A percentile compares a stretch with the other conserved stretches of the same genome.
These are phyloP conservation scores for Nissolia schottii DNA, from an alignment of 306 rosid species.

Conservation along the genomic window DNA sequence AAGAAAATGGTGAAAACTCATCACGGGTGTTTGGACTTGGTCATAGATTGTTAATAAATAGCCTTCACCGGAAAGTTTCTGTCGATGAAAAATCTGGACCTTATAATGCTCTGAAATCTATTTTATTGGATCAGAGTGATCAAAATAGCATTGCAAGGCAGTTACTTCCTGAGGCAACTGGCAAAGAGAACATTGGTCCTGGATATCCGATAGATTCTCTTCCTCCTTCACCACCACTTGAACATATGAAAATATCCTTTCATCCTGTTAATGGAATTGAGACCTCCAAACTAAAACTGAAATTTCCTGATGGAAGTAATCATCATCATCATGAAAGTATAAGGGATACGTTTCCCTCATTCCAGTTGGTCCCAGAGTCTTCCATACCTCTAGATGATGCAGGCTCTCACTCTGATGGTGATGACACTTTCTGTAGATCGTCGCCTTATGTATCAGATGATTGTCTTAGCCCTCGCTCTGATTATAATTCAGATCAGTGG, in stretches of 20 bases:
- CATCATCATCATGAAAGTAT: slow-evolving; percentile 49
- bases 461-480: slow-evolving; percentile 62
- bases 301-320: slow-evolving; percentile 71
- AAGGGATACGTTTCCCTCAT: slow-evolving; percentile 72
- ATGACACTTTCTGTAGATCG: slow-evolving; percentile 94
- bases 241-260: slow-evolving; percentile 93
- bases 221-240: slow-evolving; percentile 93
- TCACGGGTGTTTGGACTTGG: slow-evolving; percentile 66
- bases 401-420: slow-evolving; percentile 63
- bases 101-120: slow-evolving; percentile 39
- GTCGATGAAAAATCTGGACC: slow-evolving; percentile 45
- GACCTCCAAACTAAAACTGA: slow-evolving; percentile 64
- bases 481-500: slow-evolving; percentile 81
- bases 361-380: slow-evolving; percentile 80
- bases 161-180: slow-evolving; percentile 34
- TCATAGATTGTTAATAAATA: slow-evolving; percentile 63
- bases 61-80: slow-evolving; percentile 57
- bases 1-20: slow-evolving; percentile 44
- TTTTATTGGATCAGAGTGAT: slow-evolving; percentile 44
- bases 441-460: slow-evolving; percentile 74
- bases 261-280: slow-evolving; percentile 62
- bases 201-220: slow-evolving; percentile 48
- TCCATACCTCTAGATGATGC: slow-evolving; percentile 55
- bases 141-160: slow-evolving; percentile 25
- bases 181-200: slow-evolving; percentile 38